These are phyloP conservation scores for Exophiala sp. DNA, from an alignment of 2,329 filamentous ascomycete species.

Conservation along the genomic window DNA sequence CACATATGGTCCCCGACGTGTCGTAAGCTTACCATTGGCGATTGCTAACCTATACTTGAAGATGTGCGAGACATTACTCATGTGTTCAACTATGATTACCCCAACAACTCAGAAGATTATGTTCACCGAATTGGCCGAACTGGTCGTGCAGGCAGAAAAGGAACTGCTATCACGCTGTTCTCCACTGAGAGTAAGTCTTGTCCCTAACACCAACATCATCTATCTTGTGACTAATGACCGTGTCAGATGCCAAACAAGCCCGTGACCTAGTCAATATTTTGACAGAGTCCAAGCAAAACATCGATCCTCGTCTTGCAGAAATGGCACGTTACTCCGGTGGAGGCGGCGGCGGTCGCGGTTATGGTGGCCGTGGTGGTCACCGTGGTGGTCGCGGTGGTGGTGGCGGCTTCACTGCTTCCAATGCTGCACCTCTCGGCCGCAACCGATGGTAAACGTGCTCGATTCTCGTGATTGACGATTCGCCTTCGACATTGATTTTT, in stretches of 20 bases:
- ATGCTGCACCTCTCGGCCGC: conserved; percentile 55
- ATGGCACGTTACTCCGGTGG: conserved; percentile 92
- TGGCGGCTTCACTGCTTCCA: conserved; percentile 55
- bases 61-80: conserved; percentile 99
- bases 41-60: conserved; percentile 81
- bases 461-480: background rate
- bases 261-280: conserved; percentile 93
- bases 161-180: conserved; percentile 97
- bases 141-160: conserved; percentile 74
- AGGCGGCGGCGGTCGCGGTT: conserved; percentile 66
- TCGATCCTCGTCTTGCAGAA: conserved; percentile 91
- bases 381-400: conserved; percentile 52
- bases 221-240: conserved; percentile 14
- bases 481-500: background rate
- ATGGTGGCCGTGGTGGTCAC: conserved; percentile 64
- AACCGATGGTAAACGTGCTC: conserved; percentile 51
- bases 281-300: conserved; percentile 94
- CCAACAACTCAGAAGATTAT: conserved; percentile 79
- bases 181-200: conserved; percentile 90
- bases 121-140: conserved; percentile 68
- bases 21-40: conserved; percentile 47
- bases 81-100: conserved; percentile 99
- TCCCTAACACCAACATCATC: background rate
- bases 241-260: conserved; percentile 81
- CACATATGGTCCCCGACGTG: conserved; percentile 51